Percentiles rank a stretch among this genome's conserved stretches.
Conservation (phyloP, 2,329 filamentous ascomycete genomes). For the Aquanectria penicillioides region DNA sequence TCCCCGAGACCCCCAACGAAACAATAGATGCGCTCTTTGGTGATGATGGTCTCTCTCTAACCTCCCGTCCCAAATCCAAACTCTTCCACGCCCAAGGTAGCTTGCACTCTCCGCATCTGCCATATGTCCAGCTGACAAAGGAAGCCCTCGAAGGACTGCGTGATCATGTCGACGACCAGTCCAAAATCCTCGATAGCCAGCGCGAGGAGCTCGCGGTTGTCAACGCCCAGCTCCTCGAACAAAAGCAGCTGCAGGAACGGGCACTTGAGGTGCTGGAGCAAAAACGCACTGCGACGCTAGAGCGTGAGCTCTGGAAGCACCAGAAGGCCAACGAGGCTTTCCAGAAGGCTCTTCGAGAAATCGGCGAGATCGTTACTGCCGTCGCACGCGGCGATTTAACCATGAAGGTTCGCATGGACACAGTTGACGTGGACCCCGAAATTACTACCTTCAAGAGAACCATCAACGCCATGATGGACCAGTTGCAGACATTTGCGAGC, state of each 20-base stretch:
- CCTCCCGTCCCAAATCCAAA: slow-evolving; percentile 55
- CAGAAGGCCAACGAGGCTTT: slow-evolving; percentile 98
- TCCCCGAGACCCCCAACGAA: slow-evolving; percentile 87
- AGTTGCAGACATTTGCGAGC: slow-evolving; percentile 94
- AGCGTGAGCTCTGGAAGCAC: slow-evolving; percentile 95
- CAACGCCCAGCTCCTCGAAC: slow-evolving; percentile 84
- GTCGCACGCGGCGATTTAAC: slow-evolving; percentile 95
- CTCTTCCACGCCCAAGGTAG: slow-evolving; percentile 57
- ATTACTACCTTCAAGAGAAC: slow-evolving; percentile 98
- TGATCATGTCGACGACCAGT: slow-evolving; percentile 93
- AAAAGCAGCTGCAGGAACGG: slow-evolving; percentile 85
- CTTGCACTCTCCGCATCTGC: slow-evolving; percentile 49
- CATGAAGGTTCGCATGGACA: slow-evolving; percentile 96
- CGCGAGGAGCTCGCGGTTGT: slow-evolving; percentile 87
- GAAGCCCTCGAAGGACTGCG: slow-evolving; percentile 86
- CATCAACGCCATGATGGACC: slow-evolving; percentile 99
- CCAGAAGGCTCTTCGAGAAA: slow-evolving; percentile 95
- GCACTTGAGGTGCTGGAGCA: slow-evolving; percentile 85
- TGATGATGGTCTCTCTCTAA: slow-evolving; percentile 61
- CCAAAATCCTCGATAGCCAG: slow-evolving; percentile 89
- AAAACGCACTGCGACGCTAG: slow-evolving; percentile 87
- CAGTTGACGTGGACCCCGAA: slow-evolving; percentile 96
- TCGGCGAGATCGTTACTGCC: slow-evolving; percentile 96
- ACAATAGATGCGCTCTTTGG: slow-evolving; percentile 71
- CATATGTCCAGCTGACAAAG: slow-evolving; percentile 70